phyloP scores from a whole-genome alignment of 768 basidiomycete genomes.

The Collybiopsis luxurians region DNA sequence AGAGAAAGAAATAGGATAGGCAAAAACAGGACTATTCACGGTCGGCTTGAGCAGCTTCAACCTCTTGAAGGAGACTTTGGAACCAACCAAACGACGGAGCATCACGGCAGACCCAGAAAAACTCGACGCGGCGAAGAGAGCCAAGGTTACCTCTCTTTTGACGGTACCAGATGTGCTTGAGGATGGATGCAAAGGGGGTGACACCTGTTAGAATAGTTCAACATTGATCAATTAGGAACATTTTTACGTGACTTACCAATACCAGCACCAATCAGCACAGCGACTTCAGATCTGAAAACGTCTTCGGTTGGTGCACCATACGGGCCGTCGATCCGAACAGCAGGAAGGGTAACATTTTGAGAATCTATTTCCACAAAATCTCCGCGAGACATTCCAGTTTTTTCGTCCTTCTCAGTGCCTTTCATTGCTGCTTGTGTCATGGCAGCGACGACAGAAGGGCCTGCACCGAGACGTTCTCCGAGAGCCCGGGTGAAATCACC shows the following conservation, averaged over 20 bases:
- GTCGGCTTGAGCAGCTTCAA: conserved; percentile 86
- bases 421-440: conserved; percentile 81
- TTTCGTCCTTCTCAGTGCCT: conserved; percentile 63
- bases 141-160: conserved; percentile 78
- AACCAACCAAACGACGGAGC: conserved; percentile 99
- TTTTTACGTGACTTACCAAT: conserved; percentile 58
- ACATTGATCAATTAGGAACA: neutral
- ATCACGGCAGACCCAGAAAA: conserved; percentile 93
- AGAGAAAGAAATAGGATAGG: conserved; percentile 5
- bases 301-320: conserved; percentile 94
- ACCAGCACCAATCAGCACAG: conserved; percentile 90
- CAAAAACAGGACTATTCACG: conserved; percentile 49
- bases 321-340: conserved; percentile 82
- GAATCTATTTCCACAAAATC: conserved; percentile 81
- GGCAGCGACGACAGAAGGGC: conserved; percentile 69
- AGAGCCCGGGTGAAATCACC: conserved; percentile 85
- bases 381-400: conserved; percentile 50
- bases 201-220: conserved; percentile 49
- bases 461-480: conserved; percentile 83
- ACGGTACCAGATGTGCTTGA: conserved; percentile 95
- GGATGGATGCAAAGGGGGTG: conserved; percentile 91
- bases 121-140: conserved; percentile 84
- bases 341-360: conserved; percentile 52
- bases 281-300: conserved; percentile 82
- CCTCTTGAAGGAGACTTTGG: conserved; percentile 82